Percentiles rank a stretch among this genome's conserved stretches.
Conservation (phyloP, 2,329 filamentous ascomycete species). For the Neofusicoccum umdonicola region DNA sequence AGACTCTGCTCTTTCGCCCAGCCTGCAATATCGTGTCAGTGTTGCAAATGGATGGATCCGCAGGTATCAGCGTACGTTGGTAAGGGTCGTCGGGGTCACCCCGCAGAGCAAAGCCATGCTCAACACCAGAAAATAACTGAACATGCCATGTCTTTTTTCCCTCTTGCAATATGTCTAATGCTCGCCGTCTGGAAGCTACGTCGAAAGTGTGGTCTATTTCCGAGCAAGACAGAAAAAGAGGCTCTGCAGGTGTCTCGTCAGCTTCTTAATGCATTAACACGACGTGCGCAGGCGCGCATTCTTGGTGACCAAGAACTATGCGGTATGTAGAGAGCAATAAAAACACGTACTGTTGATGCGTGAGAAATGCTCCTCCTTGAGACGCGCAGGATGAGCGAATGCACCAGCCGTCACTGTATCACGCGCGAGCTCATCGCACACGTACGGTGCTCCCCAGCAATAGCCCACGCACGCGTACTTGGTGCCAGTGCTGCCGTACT, state of each 20-base stretch:
- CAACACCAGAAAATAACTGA: conserved; percentile 34
- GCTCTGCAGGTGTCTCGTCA: background rate
- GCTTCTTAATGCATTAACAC: background rate
- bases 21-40: background rate
- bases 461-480: conserved; percentile 45
- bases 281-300: too few relatives aligned
- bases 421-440: conserved; percentile 41
- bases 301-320: too few relatives aligned
- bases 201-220: conserved; percentile 48
- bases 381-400: conserved; percentile 52
- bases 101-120: conserved; percentile 36
- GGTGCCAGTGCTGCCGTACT: conserved; percentile 35
- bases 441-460: conserved; percentile 45
- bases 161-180: conserved; percentile 44
- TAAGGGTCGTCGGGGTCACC: conserved; percentile 46
- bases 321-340: too few relatives aligned
- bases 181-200: conserved; percentile 37
- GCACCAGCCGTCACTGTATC: conserved; percentile 44
- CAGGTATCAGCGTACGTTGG: background rate
- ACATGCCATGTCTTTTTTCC: conserved; percentile 35
- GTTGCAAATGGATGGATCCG: too few relatives aligned
- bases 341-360: background rate
- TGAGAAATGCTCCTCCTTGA: conserved; percentile 38
- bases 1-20: background rate
- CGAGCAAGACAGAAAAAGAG: conserved; percentile 30